A percentile compares a stretch with the other conserved stretches of the same genome.
These are phyloP conservation scores for Sutorius eximius DNA, from an alignment of 1,284 basidiomycete species.

Conservation along the genomic window DNA sequence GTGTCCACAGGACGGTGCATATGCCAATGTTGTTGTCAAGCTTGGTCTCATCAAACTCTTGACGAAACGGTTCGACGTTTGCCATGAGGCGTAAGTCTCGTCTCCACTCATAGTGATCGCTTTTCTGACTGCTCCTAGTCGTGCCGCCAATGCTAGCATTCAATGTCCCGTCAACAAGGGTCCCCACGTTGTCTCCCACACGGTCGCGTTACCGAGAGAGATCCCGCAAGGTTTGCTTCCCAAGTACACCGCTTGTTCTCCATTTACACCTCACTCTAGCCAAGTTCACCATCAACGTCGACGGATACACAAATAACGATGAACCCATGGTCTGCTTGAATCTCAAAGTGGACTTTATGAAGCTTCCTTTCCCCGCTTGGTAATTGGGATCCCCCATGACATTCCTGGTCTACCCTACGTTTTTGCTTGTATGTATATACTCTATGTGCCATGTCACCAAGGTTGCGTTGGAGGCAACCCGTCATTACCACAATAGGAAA, in stretches of 20 bases:
- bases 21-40: conserved; percentile 85
- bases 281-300: conserved; percentile 79
- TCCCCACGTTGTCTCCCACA: conserved; percentile 70
- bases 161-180: conserved; percentile 80
- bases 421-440: conserved; percentile 10
- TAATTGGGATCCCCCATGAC: conserved; percentile 18
- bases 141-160: conserved; percentile 67
- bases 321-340: conserved; percentile 81
- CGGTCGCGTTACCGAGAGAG: conserved; percentile 82
- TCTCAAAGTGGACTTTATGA: conserved; percentile 74
- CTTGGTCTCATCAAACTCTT: conserved; percentile 86
- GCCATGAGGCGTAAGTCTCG: conserved; percentile 84
- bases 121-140: conserved; percentile 39
- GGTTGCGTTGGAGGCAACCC: not conserved
- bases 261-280: conserved; percentile 47
- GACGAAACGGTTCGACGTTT: conserved; percentile 81
- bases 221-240: conserved; percentile 75
- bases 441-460: not conserved
- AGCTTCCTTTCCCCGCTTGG: conserved; percentile 38
- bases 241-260: not conserved
- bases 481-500: conserved; percentile 6
- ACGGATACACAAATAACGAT: conserved; percentile 76
- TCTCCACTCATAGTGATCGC: not conserved
- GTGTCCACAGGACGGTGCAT: conserved; percentile 78
- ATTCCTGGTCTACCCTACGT: not conserved